phyloP scores from a whole-genome alignment of 305 asterid species.

The Stenogyne calaminthoides region DNA sequence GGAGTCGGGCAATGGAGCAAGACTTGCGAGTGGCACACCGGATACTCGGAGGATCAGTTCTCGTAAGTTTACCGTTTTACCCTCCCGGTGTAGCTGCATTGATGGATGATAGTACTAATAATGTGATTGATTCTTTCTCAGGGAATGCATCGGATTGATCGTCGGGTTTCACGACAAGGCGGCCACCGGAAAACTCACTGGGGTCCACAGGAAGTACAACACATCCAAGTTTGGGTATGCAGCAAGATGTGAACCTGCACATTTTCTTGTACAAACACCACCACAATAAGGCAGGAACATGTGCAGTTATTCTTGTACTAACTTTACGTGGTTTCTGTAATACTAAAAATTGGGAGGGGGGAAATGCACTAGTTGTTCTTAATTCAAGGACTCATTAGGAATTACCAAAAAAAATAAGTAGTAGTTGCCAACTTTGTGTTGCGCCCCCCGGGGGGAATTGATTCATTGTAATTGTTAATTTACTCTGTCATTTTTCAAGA shows the following conservation, averaged over 20 bases:
- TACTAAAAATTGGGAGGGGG: constrained; percentile 26
- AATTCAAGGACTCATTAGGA: not conserved
- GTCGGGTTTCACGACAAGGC: constrained; percentile 65
- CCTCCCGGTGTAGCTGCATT: no score
- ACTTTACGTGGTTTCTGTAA: constrained; percentile 51
- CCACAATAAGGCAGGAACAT: constrained; percentile 51
- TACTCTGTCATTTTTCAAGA: not conserved
- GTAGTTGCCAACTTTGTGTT: constrained; percentile 30
- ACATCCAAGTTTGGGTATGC: constrained; percentile 67
- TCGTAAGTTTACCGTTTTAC: constrained; percentile 40
- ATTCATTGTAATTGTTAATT: constrained; percentile 16
- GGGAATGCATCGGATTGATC: constrained; percentile 65
- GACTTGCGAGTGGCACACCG: constrained; percentile 82
- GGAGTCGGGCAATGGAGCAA: constrained; percentile 79
- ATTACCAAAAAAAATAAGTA: constrained; percentile 10
- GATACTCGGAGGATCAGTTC: constrained; percentile 72
- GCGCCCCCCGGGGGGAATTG: constrained; percentile 28
- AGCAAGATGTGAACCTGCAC: constrained; percentile 70
- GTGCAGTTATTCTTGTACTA: constrained; percentile 53
- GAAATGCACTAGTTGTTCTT: constrained; percentile 14
- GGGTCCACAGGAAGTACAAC: constrained; percentile 79
- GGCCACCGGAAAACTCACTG: constrained; percentile 69
- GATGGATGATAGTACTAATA: not conserved
- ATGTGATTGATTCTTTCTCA: constrained; percentile 1
- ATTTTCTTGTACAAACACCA: constrained; percentile 53